Evolutionary conservation across 345 rosid genomes (phyloP).

Genomic region (Moricandia arvensis): DNA sequence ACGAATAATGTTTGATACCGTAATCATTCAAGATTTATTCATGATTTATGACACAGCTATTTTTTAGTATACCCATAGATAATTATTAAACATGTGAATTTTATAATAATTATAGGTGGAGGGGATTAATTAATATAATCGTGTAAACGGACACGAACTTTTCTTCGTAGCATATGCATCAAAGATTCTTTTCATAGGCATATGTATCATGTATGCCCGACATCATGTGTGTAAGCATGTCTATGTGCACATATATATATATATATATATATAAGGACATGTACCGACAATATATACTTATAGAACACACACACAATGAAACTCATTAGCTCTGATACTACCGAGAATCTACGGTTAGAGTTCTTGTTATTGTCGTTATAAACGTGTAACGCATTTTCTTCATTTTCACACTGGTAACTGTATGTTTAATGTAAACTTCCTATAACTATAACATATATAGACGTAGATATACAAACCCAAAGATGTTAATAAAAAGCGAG

Average conservation of each 20-base stretch:
- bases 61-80: background rate
- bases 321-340: background rate
- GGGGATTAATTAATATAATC: background rate
- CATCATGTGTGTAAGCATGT: background rate
- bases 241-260: background rate
- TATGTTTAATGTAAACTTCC: background rate
- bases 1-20: constrained; percentile 15
- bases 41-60: constrained; percentile 17
- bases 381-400: constrained; percentile 24
- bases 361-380: constrained; percentile 12
- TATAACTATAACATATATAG: background rate
- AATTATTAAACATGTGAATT: background rate
- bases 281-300: no score
- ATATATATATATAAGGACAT: no score
- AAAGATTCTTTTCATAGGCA: constrained; percentile 5
- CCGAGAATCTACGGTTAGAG: background rate
- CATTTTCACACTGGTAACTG: background rate
- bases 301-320: background rate
- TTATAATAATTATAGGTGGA: background rate
- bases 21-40: constrained; percentile 22
- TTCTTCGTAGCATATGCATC: background rate
- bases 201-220: constrained; percentile 4
- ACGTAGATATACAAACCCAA: background rate
- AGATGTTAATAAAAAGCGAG: background rate
- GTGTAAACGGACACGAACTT: constrained; percentile 11